phyloP scores from a whole-genome alignment of 2,329 filamentous ascomycete species.

The Sclerotinia glacialis region DNA sequence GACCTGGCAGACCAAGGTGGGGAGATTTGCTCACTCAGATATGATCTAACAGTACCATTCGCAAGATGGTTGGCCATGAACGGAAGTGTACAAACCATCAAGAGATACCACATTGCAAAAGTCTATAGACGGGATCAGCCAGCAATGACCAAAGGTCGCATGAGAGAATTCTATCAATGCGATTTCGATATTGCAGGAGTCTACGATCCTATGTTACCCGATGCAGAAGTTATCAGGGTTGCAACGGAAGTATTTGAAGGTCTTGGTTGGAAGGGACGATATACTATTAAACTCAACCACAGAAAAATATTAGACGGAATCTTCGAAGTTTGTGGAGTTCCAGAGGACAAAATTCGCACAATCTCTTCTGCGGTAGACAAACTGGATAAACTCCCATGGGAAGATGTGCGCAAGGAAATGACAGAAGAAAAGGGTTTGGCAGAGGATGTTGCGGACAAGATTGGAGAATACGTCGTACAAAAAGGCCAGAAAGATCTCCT shows the following conservation, averaged over 20 bases:
- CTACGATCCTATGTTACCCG: slow-evolving; percentile 88
- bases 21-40: slow-evolving; percentile 79
- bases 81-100: slow-evolving; percentile 71
- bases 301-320: slow-evolving; percentile 90
- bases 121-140: slow-evolving; percentile 81
- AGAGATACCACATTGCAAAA: slow-evolving; percentile 93
- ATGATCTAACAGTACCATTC: slow-evolving; percentile 86
- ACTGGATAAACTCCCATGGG: slow-evolving; percentile 89
- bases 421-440: slow-evolving; percentile 84
- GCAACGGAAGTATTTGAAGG: slow-evolving; percentile 81
- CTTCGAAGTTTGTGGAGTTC: slow-evolving; percentile 88
- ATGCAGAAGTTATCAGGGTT: slow-evolving; percentile 84
- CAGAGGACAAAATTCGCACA: slow-evolving; percentile 77
- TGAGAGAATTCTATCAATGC: slow-evolving; percentile 97
- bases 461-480: slow-evolving; percentile 77
- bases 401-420: slow-evolving; percentile 89
- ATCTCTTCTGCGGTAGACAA: slow-evolving; percentile 96
- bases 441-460: slow-evolving; percentile 75
- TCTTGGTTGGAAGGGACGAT: slow-evolving; percentile 64
- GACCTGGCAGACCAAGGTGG: slow-evolving; percentile 85
- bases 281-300: slow-evolving; percentile 91
- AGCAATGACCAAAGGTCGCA: slow-evolving; percentile 84
- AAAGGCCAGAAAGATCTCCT: slow-evolving; percentile 76
- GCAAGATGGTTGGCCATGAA: slow-evolving; percentile 94
- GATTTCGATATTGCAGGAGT: slow-evolving; percentile 91